Base-by-base conservation (phyloP, 306 rosid species). In the Hippophae gyantsensis region DNA sequence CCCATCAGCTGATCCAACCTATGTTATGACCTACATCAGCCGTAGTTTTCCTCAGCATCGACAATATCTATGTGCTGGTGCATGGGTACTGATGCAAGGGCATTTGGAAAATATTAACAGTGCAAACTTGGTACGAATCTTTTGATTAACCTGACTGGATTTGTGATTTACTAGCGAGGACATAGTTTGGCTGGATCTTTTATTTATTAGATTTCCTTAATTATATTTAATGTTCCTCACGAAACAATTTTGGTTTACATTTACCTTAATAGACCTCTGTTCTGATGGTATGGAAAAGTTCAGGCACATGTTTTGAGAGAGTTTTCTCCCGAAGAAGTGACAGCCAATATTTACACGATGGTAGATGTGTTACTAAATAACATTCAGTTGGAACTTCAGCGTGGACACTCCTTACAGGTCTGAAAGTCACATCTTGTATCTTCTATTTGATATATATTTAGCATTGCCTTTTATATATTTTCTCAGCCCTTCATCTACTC, bases 301-400 rank as follows among this genome's bases (percentile, higher is more conserved):
- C 64, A 92, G 99, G 96, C 90, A 54, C 96, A 89, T 7, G 96
- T 85, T 55, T 78, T 92, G 72, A 78, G 95, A 69, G 99, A 92
- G 56, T 43, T 92, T 78, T 84, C 95, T 62, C 99, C 99, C 1
- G 99, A 88, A 73, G 99, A 88, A 73, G 95, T 92, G 62, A 84
- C 96, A 10, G 66, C 77, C 61, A 92, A 92, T 77, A 92, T 92
- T 72, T 92, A 92, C 80, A 88, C 86, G 13, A 88, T 92, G 99
- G 96, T 92, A 68, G 99, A 92, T 75, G 93, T 88, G 67, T 76
- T 92, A 65, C 95, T 92, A 74, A 96, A 92, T 77, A 86, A 83
- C 64, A 88, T 92, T 71, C 99, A 82, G 69, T 70, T 92, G 51
- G 99, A 92, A 79, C 93, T 81, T 72, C 93, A 87, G 74, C 99